Conservation (phyloP, 805 yeast genomes). For the Wickerhamiella vanderwaltii region DNA sequence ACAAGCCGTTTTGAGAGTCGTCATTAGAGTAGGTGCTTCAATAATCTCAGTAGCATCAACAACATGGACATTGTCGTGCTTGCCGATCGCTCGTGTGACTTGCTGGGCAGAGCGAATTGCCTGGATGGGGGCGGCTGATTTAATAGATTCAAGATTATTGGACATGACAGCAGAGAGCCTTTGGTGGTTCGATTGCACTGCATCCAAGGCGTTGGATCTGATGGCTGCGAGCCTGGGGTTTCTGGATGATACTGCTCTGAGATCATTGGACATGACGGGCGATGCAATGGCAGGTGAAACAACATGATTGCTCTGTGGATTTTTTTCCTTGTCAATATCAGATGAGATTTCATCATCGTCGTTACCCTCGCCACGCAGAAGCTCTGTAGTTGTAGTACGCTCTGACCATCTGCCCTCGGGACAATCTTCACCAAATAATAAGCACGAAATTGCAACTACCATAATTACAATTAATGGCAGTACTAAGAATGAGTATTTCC, state of each 20-base stretch:
- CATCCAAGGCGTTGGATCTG: too few relatives aligned
- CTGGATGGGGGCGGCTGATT: background rate
- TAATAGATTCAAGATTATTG: background rate
- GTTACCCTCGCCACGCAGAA: background rate
- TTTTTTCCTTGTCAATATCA: constrained; percentile 1
- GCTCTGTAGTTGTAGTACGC: constrained; percentile 17
- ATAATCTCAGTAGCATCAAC: constrained; percentile 10
- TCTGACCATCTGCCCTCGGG: constrained; percentile 30
- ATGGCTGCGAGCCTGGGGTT: too few relatives aligned
- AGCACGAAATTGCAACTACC: constrained; percentile 22
- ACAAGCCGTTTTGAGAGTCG: constrained; percentile 7
- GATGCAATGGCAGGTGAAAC: background rate
- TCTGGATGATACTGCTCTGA: too few relatives aligned
- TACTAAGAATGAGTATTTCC: constrained; percentile 18
- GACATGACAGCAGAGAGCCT: background rate
- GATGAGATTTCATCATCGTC: background rate
- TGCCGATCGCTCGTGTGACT: background rate
- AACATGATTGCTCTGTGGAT: background rate
- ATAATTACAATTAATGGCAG: constrained; percentile 28
- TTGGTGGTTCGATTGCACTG: background rate
- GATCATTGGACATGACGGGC: background rate
- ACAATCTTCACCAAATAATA: constrained; percentile 28
- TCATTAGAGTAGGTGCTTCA: constrained; percentile 12
- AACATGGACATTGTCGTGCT: constrained; percentile 6
- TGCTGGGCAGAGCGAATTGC: background rate